Evolutionary conservation across 164 flowering plant species (phyloP), one percentile per base, ranked within the genome.

Genomic region (Vitis labrusca): DNA sequence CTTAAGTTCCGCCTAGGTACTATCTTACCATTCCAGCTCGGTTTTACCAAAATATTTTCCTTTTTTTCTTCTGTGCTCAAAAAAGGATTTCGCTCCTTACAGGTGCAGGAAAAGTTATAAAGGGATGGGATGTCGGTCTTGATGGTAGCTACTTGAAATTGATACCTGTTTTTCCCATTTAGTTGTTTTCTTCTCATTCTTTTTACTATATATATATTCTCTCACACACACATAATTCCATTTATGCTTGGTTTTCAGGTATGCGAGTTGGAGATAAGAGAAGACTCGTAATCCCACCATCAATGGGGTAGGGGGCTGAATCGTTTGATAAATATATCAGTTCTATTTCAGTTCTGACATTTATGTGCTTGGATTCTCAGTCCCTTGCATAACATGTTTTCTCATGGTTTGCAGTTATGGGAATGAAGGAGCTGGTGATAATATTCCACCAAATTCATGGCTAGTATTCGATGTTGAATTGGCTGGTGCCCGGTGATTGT

Each of bases 221-320:
- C 27, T 1, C 27, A 23, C 27, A 23, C 23, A 23, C 27, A 23
- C 27, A 23, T 23, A 23, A 23, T 23, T 23, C 27, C 27, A 23
- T 23, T 23, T 23, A 23, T 69, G 9, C 15, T 66, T 10, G 27
- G 12, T 73, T 51, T 16, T 63, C 69, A 85, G 89, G 89, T 48
- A 83, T 85, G 87, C 82, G 71, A 60, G 87, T 80, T 53, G 85
- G 87, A 57, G 87, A 68, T 10, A 85, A 74, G 64, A 73, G 89
- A 63, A 79, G 80, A 63, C 76, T 85, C 3, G 70, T 30, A 10
- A 64, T 85, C 52, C 89, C 89, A 55, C 87, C 89, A 30, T 61
- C 81, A 23, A 5, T 83, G 76, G 80, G 83, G 89, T 85, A 78
- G 32, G 66, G 53, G 49, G 29, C 15, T 2, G 30, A 29, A 17